phyloP scores from a whole-genome alignment of 805 yeast genomes.

The Barnettozyma vustinii region DNA sequence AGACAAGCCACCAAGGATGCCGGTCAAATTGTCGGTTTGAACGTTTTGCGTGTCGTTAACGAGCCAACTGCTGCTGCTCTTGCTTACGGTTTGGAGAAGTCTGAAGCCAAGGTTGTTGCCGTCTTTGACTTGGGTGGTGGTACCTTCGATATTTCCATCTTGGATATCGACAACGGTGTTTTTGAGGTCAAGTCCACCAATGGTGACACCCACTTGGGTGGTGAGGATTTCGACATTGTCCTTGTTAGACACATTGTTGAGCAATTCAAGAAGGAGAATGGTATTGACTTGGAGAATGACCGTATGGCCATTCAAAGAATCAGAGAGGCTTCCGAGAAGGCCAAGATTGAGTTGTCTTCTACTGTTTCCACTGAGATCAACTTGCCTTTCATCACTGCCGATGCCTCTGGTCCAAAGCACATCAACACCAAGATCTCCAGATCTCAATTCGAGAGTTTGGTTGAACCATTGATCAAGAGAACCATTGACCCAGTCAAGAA shows the following conservation, averaged over 20 bases:
- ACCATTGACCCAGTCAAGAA: conserved; percentile 72
- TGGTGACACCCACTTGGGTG: conserved; percentile 26
- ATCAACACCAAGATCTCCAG: conserved; percentile 57
- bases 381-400: conserved; percentile 60
- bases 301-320: conserved; percentile 63
- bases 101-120: conserved; percentile 73
- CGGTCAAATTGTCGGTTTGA: conserved; percentile 16
- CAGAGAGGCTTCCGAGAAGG: conserved; percentile 74
- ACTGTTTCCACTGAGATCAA: conserved; percentile 56
- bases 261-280: conserved; percentile 46
- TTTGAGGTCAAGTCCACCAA: conserved; percentile 90
- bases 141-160: conserved; percentile 91
- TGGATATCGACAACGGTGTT: conserved; percentile 91
- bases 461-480: conserved; percentile 58
- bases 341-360: conserved; percentile 72
- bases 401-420: conserved; percentile 49
- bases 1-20: conserved; percentile 19
- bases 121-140: conserved; percentile 97
- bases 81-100: conserved; percentile 86
- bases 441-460: conserved; percentile 63
- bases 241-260: conserved; percentile 53
- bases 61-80: conserved; percentile 79
- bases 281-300: conserved; percentile 25
- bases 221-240: conserved; percentile 70
- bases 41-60: conserved; percentile 16